Conservation (phyloP, 805 yeast species). For the Teunomyces stri region DNA sequence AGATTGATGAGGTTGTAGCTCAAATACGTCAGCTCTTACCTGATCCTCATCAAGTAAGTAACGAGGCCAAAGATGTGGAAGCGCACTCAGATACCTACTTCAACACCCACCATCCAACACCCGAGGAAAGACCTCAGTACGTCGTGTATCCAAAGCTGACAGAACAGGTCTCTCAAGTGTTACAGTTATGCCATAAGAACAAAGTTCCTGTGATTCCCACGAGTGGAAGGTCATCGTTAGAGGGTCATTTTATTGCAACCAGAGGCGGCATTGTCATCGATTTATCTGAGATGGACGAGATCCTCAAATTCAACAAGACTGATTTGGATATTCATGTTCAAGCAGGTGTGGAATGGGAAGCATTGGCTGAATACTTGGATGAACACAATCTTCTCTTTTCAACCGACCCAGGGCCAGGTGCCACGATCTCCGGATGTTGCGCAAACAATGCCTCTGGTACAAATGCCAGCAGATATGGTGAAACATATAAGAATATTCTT, state of each 20-base stretch:
- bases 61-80: constrained; percentile 10
- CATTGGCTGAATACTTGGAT: constrained; percentile 43
- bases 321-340: constrained; percentile 75
- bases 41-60: constrained; percentile 21
- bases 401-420: constrained; percentile 75
- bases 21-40: constrained; percentile 20
- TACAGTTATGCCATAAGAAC: constrained; percentile 60
- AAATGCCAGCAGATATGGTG: constrained; percentile 75
- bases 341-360: constrained; percentile 81
- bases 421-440: constrained; percentile 75
- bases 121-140: constrained; percentile 30
- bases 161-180: constrained; percentile 60
- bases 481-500: constrained; percentile 72
- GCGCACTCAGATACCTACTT: constrained; percentile 33
- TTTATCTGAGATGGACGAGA: constrained; percentile 55
- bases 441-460: constrained; percentile 81
- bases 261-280: constrained; percentile 63
- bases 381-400: constrained; percentile 29
- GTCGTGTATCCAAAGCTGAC: constrained; percentile 64
- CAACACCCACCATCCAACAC: constrained; percentile 32
- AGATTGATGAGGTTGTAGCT: constrained; percentile 20
- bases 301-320: constrained; percentile 53
- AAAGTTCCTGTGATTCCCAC: constrained; percentile 72
- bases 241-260: constrained; percentile 77
- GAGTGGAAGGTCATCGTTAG: constrained; percentile 77